Evolutionary conservation across 2,329 filamentous ascomycete species (phyloP).

Genomic region (Escovopsis sp.): DNA sequence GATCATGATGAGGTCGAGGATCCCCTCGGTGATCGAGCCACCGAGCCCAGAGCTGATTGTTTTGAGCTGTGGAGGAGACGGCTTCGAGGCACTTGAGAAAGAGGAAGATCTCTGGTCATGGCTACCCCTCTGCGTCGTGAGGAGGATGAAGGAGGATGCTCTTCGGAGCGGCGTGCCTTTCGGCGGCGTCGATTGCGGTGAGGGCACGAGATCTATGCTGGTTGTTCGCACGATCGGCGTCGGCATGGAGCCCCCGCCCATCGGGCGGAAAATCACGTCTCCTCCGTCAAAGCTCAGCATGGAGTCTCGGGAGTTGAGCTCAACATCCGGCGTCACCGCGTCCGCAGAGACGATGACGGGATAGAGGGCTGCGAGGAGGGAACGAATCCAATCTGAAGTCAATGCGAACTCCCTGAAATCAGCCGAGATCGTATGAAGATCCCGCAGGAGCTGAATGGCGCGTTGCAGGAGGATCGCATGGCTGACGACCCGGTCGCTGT

Average conservation of each 20-base stretch:
- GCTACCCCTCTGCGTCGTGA: conserved; percentile 54
- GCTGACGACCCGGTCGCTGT: conserved; percentile 29
- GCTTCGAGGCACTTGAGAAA: conserved; percentile 29
- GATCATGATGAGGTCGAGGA: conserved; percentile 62
- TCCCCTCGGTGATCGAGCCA: conserved; percentile 56
- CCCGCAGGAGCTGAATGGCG: conserved; percentile 62
- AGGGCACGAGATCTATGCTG: conserved; percentile 35
- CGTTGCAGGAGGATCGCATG: conserved; percentile 56
- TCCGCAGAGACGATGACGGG: conserved; percentile 80
- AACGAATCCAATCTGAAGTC: conserved; percentile 65
- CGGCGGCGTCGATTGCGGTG: conserved; percentile 28
- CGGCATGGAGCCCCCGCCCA: conserved; percentile 40
- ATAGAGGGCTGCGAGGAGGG: conserved; percentile 67
- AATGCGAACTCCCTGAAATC: conserved; percentile 73
- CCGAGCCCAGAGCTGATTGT: conserved; percentile 37
- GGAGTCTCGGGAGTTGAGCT: conserved; percentile 72
- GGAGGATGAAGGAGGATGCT: conserved; percentile 80
- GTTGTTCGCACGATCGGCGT: conserved; percentile 62
- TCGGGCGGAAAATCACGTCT: conserved; percentile 68
- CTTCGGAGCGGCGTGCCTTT: conserved; percentile 52
- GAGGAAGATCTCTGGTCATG: conserved; percentile 43
- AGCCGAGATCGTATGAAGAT: conserved; percentile 60
- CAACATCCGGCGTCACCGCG: conserved; percentile 65
- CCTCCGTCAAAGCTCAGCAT: conserved; percentile 72
- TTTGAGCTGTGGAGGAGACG: conserved; percentile 23